Percentiles rank a stretch among this genome's conserved stretches.
These are phyloP conservation scores for Alternaria consortialis DNA, from an alignment of 2,329 filamentous ascomycete species.

Conservation along the genomic window DNA sequence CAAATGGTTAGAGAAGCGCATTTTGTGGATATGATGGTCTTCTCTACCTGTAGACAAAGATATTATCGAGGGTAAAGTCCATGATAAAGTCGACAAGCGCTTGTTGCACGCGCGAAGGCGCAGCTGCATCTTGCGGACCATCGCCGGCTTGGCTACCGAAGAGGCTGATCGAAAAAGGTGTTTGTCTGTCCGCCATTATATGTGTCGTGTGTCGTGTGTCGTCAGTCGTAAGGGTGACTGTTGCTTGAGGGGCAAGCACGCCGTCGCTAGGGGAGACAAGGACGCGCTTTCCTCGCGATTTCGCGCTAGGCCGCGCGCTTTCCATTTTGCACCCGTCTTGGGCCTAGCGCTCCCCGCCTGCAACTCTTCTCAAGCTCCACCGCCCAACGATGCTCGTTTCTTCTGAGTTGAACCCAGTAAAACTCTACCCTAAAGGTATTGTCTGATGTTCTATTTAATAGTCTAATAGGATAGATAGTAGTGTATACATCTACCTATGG, in stretches of 20 bases:
- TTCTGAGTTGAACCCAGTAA: too few relatives aligned
- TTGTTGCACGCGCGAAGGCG: conserved; percentile 66
- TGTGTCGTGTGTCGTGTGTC: conserved; percentile 16
- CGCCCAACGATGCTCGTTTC: background rate
- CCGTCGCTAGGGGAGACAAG: conserved; percentile 33
- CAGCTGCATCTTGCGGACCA: conserved; percentile 41
- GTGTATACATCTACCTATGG: too few relatives aligned
- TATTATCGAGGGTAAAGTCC: conserved; percentile 91
- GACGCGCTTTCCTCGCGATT: conserved; percentile 26
- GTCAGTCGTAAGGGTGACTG: conserved; percentile 23
- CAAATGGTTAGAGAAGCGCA: conserved; percentile 42
- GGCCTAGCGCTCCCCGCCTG: conserved; percentile 11
- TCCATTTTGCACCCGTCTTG: conserved; percentile 16
- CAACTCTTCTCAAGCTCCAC: background rate
- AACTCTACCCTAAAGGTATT: too few relatives aligned
- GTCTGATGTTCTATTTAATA: too few relatives aligned
- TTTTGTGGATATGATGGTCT: background rate
- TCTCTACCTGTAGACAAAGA: conserved; percentile 83
- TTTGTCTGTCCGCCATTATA: conserved; percentile 72
- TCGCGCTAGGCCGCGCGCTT: conserved; percentile 19
- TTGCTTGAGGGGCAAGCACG: conserved; percentile 23
- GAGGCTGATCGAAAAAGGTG: conserved; percentile 84
- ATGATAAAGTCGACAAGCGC: conserved; percentile 91
- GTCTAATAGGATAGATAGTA: too few relatives aligned
- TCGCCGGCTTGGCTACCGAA: conserved; percentile 62